Conservation (phyloP, 2,329 filamentous ascomycete species). For the Fusarium acutatum region DNA sequence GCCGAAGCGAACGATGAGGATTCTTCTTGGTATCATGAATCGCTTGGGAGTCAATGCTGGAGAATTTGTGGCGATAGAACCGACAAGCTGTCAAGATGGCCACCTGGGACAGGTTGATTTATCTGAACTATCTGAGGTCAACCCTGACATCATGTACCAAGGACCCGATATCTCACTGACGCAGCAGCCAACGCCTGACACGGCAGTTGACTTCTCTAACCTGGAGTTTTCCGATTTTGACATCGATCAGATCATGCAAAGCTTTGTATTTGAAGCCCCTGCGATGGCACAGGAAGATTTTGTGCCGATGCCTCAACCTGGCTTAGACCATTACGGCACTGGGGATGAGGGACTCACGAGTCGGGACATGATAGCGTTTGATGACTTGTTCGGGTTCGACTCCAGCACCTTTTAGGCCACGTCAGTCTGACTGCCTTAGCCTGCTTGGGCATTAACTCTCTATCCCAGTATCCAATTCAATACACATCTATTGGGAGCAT, state of each 20-base stretch:
- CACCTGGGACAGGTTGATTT: fast-evolving
- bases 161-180: fast-evolving
- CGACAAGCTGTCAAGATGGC: background rate
- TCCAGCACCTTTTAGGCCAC: background rate
- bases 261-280: background rate
- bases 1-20: constrained; percentile 6
- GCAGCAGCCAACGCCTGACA: fast-evolving
- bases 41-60: background rate
- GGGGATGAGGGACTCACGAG: background rate
- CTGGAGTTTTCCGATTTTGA: background rate
- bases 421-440: fast-evolving
- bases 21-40: constrained; percentile 9
- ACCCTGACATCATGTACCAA: fast-evolving
- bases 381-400: constrained; percentile 4
- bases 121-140: background rate
- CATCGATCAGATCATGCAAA: constrained; percentile 7
- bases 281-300: fast-evolving
- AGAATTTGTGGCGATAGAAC: background rate
- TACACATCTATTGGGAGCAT: background rate
- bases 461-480: fast-evolving
- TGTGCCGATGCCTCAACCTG: no score
- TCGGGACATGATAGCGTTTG: background rate
- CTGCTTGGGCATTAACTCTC: no score
- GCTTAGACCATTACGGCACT: background rate
- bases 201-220: background rate